A percentile compares a stretch with the other conserved stretches of the same genome.
These are phyloP conservation scores for Colletotrichum phormii DNA, from an alignment of 2,329 filamentous ascomycete genomes.

Conservation along the genomic window DNA sequence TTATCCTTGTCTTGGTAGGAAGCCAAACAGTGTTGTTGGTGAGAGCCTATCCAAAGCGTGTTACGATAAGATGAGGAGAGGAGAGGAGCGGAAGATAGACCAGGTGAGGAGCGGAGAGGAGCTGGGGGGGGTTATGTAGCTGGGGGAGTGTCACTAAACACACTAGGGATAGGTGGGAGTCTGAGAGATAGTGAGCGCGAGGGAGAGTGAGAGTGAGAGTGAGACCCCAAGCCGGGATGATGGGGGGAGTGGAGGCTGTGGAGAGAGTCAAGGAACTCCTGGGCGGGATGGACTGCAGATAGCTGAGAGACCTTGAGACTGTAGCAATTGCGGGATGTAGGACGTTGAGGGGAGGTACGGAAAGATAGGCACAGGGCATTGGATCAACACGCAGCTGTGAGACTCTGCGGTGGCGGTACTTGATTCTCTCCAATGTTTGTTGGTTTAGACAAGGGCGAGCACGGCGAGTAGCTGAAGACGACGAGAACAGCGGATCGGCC, in stretches of 20 bases:
- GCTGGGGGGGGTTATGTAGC: slow-evolving; percentile 34
- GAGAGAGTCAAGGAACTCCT: slow-evolving; percentile 16
- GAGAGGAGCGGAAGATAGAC: neutral
- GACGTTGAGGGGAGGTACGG: slow-evolving; percentile 14
- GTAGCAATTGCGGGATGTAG: slow-evolving; percentile 5
- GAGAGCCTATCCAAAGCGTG: slow-evolving; percentile 34
- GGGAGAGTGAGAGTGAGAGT: slow-evolving; percentile 32
- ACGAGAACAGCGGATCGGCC: slow-evolving; percentile 7
- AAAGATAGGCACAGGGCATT: slow-evolving; percentile 6
- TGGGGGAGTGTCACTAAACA: slow-evolving; percentile 18
- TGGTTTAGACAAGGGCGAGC: neutral
- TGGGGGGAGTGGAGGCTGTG: slow-evolving; percentile 17
- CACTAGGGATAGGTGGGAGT: neutral
- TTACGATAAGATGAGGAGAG: slow-evolving; percentile 6
- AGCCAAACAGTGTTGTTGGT: slow-evolving; percentile 24
- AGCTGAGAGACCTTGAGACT: slow-evolving; percentile 8
- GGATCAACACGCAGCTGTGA: neutral
- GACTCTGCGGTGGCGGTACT: neutral
- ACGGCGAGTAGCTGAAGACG: neutral
- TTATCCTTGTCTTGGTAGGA: slow-evolving; percentile 29
- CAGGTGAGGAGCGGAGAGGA: slow-evolving; percentile 19
- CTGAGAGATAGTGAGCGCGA: neutral
- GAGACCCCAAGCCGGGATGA: slow-evolving; percentile 23
- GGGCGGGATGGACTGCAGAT: slow-evolving; percentile 27
- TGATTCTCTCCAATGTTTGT: neutral